These are phyloP conservation scores for Termitomyces sp. DNA, from an alignment of 768 basidiomycete species.

Conservation along the genomic window DNA sequence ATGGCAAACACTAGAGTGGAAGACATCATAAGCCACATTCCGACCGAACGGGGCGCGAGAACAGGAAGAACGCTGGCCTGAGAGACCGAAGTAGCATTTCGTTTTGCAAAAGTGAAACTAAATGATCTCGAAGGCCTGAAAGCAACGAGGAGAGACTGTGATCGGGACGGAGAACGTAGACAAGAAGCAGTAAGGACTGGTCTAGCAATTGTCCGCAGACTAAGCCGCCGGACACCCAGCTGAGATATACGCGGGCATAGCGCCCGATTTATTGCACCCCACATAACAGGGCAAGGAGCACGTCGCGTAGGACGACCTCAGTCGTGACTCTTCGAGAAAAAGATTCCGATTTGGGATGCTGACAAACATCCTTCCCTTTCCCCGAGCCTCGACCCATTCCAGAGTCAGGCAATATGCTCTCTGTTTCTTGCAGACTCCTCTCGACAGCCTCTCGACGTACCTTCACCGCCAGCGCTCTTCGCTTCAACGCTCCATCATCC, in stretches of 20 bases:
- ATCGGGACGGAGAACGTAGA: neutral
- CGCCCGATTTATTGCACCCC: conserved; percentile 18
- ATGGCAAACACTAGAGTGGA: conserved; percentile 86
- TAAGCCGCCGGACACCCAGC: neutral
- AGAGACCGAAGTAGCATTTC: neutral
- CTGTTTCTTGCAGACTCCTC: conserved; percentile 24
- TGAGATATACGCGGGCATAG: conserved; percentile 6
- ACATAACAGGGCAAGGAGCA: conserved; percentile 4
- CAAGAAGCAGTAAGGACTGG: neutral
- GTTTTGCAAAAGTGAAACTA: neutral
- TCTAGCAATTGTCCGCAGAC: neutral
- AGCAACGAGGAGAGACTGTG: conserved; percentile 7
- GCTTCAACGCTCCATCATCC: conserved; percentile 14
- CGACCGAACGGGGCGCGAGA: conserved; percentile 65
- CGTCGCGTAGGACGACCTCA: conserved; percentile 13
- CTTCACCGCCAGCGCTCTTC: conserved; percentile 21
- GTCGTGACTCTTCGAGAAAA: neutral
- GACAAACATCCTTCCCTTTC: conserved; percentile 2
- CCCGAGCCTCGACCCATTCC: conserved; percentile 1
- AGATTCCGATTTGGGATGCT: neutral
- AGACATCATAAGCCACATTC: conserved; percentile 80
- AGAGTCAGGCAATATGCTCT: conserved; percentile 20
- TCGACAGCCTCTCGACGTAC: conserved; percentile 20
- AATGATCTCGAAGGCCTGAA: neutral
- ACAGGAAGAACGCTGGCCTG: conserved; percentile 36